phyloP scores from a whole-genome alignment of 1,284 basidiomycete species.

The Leccinum pallidistipes region DNA sequence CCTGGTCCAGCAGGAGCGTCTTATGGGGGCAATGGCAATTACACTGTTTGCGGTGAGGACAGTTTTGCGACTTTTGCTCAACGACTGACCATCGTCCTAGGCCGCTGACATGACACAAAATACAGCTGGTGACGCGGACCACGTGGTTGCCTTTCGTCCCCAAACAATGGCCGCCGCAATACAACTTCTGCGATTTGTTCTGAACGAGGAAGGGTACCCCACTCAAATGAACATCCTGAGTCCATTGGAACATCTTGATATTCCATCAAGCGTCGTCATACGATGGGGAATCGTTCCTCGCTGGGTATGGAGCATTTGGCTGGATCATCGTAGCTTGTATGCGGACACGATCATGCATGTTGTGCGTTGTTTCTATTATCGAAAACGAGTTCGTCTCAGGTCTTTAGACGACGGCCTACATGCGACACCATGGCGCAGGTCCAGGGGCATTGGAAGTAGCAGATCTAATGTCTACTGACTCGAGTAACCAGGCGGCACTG shows the following conservation, averaged over 20 bases:
- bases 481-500: slow-evolving; percentile 8
- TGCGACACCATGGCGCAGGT: slow-evolving; percentile 34
- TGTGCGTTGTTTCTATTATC: slow-evolving; percentile 38
- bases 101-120: slow-evolving; percentile 18
- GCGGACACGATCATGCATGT: slow-evolving; percentile 49
- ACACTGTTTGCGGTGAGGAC: slow-evolving; percentile 53
- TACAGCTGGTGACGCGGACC: neutral
- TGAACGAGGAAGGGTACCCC: slow-evolving; percentile 30
- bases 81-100: slow-evolving; percentile 15
- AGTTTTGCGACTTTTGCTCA: neutral
- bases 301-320: slow-evolving; percentile 68
- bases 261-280: slow-evolving; percentile 48
- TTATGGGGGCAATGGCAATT: slow-evolving; percentile 51
- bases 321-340: slow-evolving; percentile 49
- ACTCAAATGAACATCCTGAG: slow-evolving; percentile 17
- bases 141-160: slow-evolving; percentile 41
- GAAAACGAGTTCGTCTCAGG: slow-evolving; percentile 7
- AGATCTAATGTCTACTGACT: neutral
- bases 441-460: slow-evolving; percentile 1
- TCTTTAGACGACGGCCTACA: slow-evolving; percentile 52
- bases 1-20: slow-evolving; percentile 39
- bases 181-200: slow-evolving; percentile 43
- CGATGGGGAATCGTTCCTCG: slow-evolving; percentile 52
- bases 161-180: slow-evolving; percentile 47
- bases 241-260: slow-evolving; percentile 39